Evolutionary conservation across 306 rosid species (phyloP), one percentile per base, ranked within the genome.

Genomic region (Sesbania bispinosa): DNA sequence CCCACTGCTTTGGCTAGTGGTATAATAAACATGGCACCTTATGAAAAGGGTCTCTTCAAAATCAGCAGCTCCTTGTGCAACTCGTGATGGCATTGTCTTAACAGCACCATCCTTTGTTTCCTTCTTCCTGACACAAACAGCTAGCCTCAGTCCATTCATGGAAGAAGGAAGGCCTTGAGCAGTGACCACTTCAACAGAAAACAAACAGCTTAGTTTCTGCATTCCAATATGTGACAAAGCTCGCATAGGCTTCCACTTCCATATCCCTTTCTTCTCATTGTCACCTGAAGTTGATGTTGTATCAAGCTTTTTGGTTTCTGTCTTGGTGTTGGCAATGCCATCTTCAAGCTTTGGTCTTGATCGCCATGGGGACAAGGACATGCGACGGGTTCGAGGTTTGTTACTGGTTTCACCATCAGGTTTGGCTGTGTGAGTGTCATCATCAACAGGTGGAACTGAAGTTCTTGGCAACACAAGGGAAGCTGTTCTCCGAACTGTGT

Each of bases 241-340:
- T 6, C 97, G 75, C 13, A 95, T 76, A 11, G 99, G 96, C 82
- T 89, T 95, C 99, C 99, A 95, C 20, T 82, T 91, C 99, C 99
- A 94, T 33, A 94, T 85, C 39, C 97, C 95, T 47, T 88, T 94
- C 87, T 85, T 89, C 58, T 89, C 74, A 54, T 14, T 30, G 20
- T 18, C 83, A 1, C 74, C 55, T 43, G 68, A 48, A 57, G 60
- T 54, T 48, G 83, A 65, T 32, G 58, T 78, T 14, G 27, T 82
- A 29, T 80, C 81, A 23, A 85, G 47, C 82, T 23, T 77, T 51
- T 83, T 84, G 48, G 38, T 6, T 36, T 79, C 82, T 62, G 76
- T 5, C 29, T 73, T 75, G 48, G 61, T n/a, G n/a, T n/a, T n/a
- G n/a, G n/a, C 6, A 45, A 45, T 7, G 78, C 73, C 33, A 63